A percentile compares a stretch with the other conserved stretches of the same genome.
Evolutionary conservation across 108 stramenopile genomes (phyloP).

Genomic region (Cyclostephanos tholiformis): DNA sequence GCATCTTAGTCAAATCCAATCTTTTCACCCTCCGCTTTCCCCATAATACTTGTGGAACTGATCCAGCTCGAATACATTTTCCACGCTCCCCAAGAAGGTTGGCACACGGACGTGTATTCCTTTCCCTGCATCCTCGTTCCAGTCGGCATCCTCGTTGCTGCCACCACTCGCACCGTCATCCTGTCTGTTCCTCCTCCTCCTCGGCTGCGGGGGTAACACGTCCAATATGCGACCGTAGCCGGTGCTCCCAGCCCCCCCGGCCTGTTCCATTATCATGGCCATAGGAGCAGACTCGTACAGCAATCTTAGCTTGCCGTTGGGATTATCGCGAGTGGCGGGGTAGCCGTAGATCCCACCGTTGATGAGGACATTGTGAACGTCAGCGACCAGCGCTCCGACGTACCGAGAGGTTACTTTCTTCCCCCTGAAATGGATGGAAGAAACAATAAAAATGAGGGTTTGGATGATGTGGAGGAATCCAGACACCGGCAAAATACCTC

Average conservation of each 20-base stretch:
- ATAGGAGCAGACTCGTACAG: slow-evolving; percentile 96
- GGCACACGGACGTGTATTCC: slow-evolving; percentile 93
- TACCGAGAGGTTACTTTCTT: slow-evolving; percentile 72
- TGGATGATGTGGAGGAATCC: slow-evolving; percentile 2
- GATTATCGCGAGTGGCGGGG: slow-evolving; percentile 87
- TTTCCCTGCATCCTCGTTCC: slow-evolving; percentile 31
- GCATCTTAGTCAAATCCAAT: not conserved
- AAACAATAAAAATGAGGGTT: not conserved
- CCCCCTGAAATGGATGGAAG: slow-evolving; percentile 17
- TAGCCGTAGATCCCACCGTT: slow-evolving; percentile 99
- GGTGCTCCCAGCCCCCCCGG: slow-evolving; percentile 95
- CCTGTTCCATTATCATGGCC: slow-evolving; percentile 98
- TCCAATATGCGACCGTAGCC: slow-evolving; percentile 86
- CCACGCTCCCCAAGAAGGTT: slow-evolving; percentile 80
- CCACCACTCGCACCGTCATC: slow-evolving; percentile 1
- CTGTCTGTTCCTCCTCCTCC: not conserved
- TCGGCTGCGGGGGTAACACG: slow-evolving; percentile 63
- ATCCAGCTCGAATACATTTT: slow-evolving; percentile 90
- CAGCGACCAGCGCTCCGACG: slow-evolving; percentile 97
- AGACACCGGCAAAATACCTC: not conserved
- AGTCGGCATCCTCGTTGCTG: not conserved
- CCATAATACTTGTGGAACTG: slow-evolving; percentile 84
- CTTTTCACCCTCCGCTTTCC: slow-evolving; percentile 28
- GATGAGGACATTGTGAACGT: slow-evolving; percentile 98
- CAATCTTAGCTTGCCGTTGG: slow-evolving; percentile 87